These are phyloP conservation scores for Verticillium nonalfalfae DNA, from an alignment of 2,329 filamentous ascomycete species.

Conservation along the genomic window DNA sequence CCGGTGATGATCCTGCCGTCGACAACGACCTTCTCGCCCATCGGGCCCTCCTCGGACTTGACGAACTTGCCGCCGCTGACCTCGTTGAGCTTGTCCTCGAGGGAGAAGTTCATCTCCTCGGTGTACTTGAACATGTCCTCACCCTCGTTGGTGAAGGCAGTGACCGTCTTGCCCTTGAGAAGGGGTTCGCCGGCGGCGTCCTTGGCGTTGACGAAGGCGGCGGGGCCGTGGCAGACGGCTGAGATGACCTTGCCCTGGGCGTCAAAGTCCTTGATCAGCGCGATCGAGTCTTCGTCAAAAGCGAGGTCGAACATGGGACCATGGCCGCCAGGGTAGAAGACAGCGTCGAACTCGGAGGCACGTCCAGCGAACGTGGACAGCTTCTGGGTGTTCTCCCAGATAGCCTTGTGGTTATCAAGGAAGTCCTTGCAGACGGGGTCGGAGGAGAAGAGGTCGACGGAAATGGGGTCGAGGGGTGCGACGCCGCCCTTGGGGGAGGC, in stretches of 20 bases:
- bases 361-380: slow-evolving; percentile 50
- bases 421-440: slow-evolving; percentile 50
- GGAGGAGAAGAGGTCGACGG: slow-evolving; percentile 45
- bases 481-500: slow-evolving; percentile 58
- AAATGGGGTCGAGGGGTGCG: slow-evolving; percentile 55
- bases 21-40: slow-evolving; percentile 41
- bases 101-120: slow-evolving; percentile 50
- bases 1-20: slow-evolving; percentile 49
- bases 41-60: slow-evolving; percentile 43
- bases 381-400: slow-evolving; percentile 59
- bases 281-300: slow-evolving; percentile 46
- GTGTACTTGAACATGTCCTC: slow-evolving; percentile 39
- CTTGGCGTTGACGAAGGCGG: slow-evolving; percentile 53
- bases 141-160: slow-evolving; percentile 57
- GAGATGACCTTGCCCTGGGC: slow-evolving; percentile 54
- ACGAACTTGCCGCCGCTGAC: slow-evolving; percentile 47
- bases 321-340: slow-evolving; percentile 53
- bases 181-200: slow-evolving; percentile 43
- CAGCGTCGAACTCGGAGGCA: slow-evolving; percentile 55
- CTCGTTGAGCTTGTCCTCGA: slow-evolving; percentile 47
- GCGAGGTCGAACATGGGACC: slow-evolving; percentile 64
- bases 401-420: slow-evolving; percentile 43
- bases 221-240: slow-evolving; percentile 65
- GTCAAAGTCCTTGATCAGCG: slow-evolving; percentile 57
- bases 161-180: slow-evolving; percentile 49